These are phyloP conservation scores for Pestalotiopsis sp. DNA, from an alignment of 2,329 filamentous ascomycete species.

Conservation along the genomic window DNA sequence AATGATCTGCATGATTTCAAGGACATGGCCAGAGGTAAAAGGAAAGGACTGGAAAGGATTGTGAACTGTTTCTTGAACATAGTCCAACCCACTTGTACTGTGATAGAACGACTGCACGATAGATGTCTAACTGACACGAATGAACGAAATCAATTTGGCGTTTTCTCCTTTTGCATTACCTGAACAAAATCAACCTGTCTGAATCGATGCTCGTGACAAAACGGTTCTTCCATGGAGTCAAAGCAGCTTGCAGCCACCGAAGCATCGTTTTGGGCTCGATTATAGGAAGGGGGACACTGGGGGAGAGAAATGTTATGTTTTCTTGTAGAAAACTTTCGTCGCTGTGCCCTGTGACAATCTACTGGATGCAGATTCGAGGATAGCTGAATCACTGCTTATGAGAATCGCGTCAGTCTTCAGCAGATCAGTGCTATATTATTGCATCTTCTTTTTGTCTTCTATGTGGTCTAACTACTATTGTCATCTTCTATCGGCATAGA, in stretches of 20 bases:
- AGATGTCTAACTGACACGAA: neutral
- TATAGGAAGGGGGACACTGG: too few species aligned
- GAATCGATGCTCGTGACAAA: neutral
- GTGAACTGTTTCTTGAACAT: neutral
- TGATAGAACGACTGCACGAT: conserved; percentile 2
- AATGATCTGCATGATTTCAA: neutral
- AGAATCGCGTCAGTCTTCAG: too few species aligned
- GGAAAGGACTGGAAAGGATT: neutral
- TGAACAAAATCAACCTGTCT: neutral
- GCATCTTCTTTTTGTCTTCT: too few species aligned
- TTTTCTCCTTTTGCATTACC: neutral
- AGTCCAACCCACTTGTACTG: neutral
- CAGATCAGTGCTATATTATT: too few species aligned
- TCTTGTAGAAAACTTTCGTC: too few species aligned
- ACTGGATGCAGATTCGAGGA: too few species aligned
- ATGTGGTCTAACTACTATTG: too few species aligned
- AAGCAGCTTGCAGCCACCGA: neutral
- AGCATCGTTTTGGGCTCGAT: too few species aligned
- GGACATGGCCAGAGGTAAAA: neutral
- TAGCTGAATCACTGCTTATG: too few species aligned
- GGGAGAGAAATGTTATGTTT: too few species aligned
- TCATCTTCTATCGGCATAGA: too few species aligned
- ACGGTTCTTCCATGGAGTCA: neutral
- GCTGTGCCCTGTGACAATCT: too few species aligned
- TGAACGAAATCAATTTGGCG: neutral